phyloP scores from a whole-genome alignment of 768 basidiomycete species.

The Phylloporus sp. region DNA sequence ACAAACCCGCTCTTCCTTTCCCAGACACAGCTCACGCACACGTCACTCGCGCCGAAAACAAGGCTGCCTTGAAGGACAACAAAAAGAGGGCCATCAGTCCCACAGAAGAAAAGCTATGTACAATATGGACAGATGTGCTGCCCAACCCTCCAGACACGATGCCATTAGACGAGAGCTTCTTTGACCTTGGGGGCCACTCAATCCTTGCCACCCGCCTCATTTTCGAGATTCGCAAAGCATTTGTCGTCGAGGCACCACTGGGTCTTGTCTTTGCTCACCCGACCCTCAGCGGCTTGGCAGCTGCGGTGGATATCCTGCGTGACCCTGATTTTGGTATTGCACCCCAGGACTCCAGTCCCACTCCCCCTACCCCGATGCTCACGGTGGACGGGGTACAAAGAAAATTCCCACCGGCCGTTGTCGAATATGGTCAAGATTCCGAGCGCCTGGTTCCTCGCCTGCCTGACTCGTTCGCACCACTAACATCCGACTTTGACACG shows the following conservation, averaged over 20 bases:
- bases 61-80: slow-evolving; percentile 21
- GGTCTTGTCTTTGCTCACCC: slow-evolving; percentile 90
- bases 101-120: slow-evolving; percentile 75
- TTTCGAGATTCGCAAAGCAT: slow-evolving; percentile 91
- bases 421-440: slow-evolving; percentile 79
- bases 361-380: slow-evolving; percentile 15
- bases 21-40: slow-evolving; percentile 81
- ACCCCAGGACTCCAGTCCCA: slow-evolving; percentile 25
- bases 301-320: slow-evolving; percentile 67
- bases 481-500: slow-evolving; percentile 50
- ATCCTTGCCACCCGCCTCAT: slow-evolving; percentile 96
- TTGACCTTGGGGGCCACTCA: slow-evolving; percentile 97
- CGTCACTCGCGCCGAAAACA: slow-evolving; percentile 40
- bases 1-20: slow-evolving; percentile 97
- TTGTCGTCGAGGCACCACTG: slow-evolving; percentile 86
- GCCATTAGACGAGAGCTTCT: slow-evolving; percentile 91
- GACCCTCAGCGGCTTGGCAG: slow-evolving; percentile 73
- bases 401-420: slow-evolving; percentile 26
- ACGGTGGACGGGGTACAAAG: slow-evolving; percentile 9
- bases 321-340: slow-evolving; percentile 78
- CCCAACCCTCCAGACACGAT: slow-evolving; percentile 74
- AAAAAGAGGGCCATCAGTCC: slow-evolving; percentile 44
- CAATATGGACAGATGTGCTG: slow-evolving; percentile 81
- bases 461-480: slow-evolving; percentile 53
- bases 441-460: slow-evolving; percentile 56